Base-by-base conservation (phyloP, 2,329 filamentous ascomycete genomes). In the Juglanconis sp. region DNA sequence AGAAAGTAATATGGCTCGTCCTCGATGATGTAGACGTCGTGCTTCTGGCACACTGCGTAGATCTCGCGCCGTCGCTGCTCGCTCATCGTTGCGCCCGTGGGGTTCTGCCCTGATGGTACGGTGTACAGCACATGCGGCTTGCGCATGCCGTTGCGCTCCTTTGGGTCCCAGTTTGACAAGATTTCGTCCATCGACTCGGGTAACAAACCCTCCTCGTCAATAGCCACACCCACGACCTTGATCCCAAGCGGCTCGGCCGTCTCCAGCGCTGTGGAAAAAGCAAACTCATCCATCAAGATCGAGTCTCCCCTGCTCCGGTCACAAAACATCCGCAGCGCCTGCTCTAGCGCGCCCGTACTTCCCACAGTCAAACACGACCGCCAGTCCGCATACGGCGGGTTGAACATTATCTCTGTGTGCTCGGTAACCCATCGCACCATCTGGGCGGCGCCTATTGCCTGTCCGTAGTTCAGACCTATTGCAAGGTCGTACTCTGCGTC, bases 1-100 rank as follows among this genome's bases (percentile, higher is more conserved):
- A 96, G 81, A 77, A 94, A 96, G 76, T 96, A 96, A 77, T 96
- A 96, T 1, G 93, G 93, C 72, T 96, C 93, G 71, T 96, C 93
- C 77, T 97, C 93, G 66, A 96, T 78, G 70, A 97, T 93, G 76
- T 85, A 89, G 46, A 96, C 70, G 70, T 96, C 90, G 73, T 96
- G 91, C 76, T 91, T 92, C 71, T 89, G 88, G 36, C 88, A 90
- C 13, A 96, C 82, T 40, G 79, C 79, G 75, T 96, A 96, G 50
- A 96, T 81, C 30, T 86, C 89, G 65, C 81, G 80, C 56, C 92
- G 81, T 59, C 93, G 81, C 70, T 86, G 79, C 4, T 76, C 72
- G 46, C 87, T 81, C 72, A 94, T 90, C 3, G 92, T 96, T 10
- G 92, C 88, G 8, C 93, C 93, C 0, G 92, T 96, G 0, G 93